These are phyloP conservation scores for Aspergillus olivimuriae DNA, from an alignment of 495 filamentous ascomycete species.

Conservation along the genomic window DNA sequence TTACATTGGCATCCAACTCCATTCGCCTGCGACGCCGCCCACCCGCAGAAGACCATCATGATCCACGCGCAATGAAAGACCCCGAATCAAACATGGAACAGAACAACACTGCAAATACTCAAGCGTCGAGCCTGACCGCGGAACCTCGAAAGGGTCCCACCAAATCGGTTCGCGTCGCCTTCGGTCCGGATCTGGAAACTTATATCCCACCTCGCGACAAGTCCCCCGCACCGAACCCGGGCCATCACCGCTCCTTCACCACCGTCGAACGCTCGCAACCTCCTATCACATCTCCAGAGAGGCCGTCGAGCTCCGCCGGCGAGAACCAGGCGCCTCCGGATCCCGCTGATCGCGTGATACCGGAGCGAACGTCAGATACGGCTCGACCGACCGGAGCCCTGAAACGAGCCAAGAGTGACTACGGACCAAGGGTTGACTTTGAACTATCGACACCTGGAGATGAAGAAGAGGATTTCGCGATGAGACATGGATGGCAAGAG, in stretches of 20 bases:
- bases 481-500: slow-evolving; percentile 59
- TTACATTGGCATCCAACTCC: too few relatives aligned
- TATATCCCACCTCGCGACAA: slow-evolving; percentile 36
- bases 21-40: neutral
- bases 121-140: slow-evolving; percentile 22
- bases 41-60: slow-evolving; percentile 29
- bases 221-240: slow-evolving; percentile 31
- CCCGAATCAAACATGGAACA: slow-evolving; percentile 36
- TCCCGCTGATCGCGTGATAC: slow-evolving; percentile 20
- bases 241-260: slow-evolving; percentile 38
- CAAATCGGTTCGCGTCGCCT: slow-evolving; percentile 40
- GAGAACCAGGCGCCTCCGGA: slow-evolving; percentile 22
- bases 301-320: slow-evolving; percentile 31
- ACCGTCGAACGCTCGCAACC: slow-evolving; percentile 27
- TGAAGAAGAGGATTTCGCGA: slow-evolving; percentile 46
- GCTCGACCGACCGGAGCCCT: slow-evolving; percentile 49
- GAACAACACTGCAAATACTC: slow-evolving; percentile 17
- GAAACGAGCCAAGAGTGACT: slow-evolving; percentile 67
- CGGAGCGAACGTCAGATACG: slow-evolving; percentile 26
- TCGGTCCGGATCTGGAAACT: slow-evolving; percentile 39
- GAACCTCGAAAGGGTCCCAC: slow-evolving; percentile 30
- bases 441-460: slow-evolving; percentile 24
- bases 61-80: slow-evolving; percentile 36
- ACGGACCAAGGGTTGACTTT: slow-evolving; percentile 42
- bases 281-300: slow-evolving; percentile 15